phyloP scores from a whole-genome alignment of 495 filamentous ascomycete genomes.

The Hypoxylon lienhwacheense region DNA sequence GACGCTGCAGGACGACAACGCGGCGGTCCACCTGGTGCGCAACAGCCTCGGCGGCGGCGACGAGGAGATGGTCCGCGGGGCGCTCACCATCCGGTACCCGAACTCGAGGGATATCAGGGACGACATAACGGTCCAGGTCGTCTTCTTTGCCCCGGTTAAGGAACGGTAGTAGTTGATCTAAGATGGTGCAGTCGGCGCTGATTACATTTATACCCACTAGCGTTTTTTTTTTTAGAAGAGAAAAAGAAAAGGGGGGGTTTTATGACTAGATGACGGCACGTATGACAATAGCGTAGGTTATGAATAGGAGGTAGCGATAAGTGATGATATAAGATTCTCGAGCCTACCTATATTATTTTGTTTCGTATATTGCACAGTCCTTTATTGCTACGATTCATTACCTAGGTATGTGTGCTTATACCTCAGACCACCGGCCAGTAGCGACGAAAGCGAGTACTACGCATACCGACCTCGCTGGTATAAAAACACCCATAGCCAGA shows the following conservation, averaged over 20 bases:
- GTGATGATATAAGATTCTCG: too few species aligned
- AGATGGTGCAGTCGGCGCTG: too few species aligned
- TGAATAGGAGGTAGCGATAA: too few species aligned
- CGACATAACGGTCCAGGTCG: constrained; percentile 65
- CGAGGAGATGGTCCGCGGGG: constrained; percentile 57
- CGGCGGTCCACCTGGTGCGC: constrained; percentile 61
- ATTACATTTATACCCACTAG: constrained; percentile 3
- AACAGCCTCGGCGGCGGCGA: constrained; percentile 65
- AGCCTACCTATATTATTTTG: too few species aligned
- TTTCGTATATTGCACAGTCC: too few species aligned
- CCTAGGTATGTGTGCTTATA: too few species aligned
- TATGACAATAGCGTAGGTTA: too few species aligned
- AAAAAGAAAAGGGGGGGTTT: not conserved
- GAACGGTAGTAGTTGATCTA: not conserved
- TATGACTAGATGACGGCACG: not conserved
- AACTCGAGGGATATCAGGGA: constrained; percentile 55
- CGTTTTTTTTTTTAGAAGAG: not conserved
- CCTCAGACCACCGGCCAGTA: too few species aligned
- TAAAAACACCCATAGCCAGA: too few species aligned
- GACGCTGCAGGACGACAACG: constrained; percentile 60
- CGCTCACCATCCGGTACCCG: constrained; percentile 53
- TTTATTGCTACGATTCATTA: too few species aligned
- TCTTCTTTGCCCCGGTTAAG: constrained; percentile 54
- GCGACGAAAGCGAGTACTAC: too few species aligned
- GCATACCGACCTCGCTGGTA: too few species aligned